phyloP scores from a whole-genome alignment of 1,284 basidiomycete genomes.

The Sanguinoderma infundibulare region DNA sequence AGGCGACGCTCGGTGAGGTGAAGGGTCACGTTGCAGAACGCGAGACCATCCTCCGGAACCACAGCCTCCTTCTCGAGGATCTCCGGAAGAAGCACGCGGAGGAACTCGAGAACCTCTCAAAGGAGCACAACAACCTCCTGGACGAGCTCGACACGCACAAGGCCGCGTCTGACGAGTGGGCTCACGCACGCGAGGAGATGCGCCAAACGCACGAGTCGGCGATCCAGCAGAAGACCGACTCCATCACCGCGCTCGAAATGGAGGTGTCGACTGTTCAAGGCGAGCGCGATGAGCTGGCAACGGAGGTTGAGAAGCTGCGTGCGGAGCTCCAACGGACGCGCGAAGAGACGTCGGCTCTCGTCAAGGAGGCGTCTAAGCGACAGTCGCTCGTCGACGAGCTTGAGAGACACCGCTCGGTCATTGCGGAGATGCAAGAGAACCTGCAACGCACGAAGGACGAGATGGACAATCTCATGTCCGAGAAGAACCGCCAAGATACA shows the following conservation, averaged over 20 bases:
- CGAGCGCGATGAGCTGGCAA: slow-evolving; percentile 58
- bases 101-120: slow-evolving; percentile 47
- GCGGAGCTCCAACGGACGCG: slow-evolving; percentile 64
- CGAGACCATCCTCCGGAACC: slow-evolving; percentile 52
- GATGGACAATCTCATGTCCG: slow-evolving; percentile 74
- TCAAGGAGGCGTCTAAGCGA: slow-evolving; percentile 74
- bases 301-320: slow-evolving; percentile 58
- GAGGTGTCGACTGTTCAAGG: slow-evolving; percentile 49
- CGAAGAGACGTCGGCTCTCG: slow-evolving; percentile 62
- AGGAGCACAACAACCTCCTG: slow-evolving; percentile 57
- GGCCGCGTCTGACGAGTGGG: slow-evolving; percentile 59
- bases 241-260: slow-evolving; percentile 52
- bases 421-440: slow-evolving; percentile 77
- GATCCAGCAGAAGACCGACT: slow-evolving; percentile 53
- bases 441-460: slow-evolving; percentile 80
- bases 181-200: slow-evolving; percentile 52
- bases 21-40: slow-evolving; percentile 42
- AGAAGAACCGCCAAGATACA: slow-evolving; percentile 71
- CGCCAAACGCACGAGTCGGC: slow-evolving; percentile 54
- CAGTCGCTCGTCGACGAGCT: slow-evolving; percentile 75
- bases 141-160: slow-evolving; percentile 71
- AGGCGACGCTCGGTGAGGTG: slow-evolving; percentile 43
- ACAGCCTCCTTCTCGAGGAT: slow-evolving; percentile 53
- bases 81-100: slow-evolving; percentile 42
- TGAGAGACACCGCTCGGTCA: slow-evolving; percentile 73